Percentiles rank a stretch among this genome's conserved stretches.
Conservation (phyloP, 495 filamentous ascomycete species). For the Haplographium delicatum region DNA sequence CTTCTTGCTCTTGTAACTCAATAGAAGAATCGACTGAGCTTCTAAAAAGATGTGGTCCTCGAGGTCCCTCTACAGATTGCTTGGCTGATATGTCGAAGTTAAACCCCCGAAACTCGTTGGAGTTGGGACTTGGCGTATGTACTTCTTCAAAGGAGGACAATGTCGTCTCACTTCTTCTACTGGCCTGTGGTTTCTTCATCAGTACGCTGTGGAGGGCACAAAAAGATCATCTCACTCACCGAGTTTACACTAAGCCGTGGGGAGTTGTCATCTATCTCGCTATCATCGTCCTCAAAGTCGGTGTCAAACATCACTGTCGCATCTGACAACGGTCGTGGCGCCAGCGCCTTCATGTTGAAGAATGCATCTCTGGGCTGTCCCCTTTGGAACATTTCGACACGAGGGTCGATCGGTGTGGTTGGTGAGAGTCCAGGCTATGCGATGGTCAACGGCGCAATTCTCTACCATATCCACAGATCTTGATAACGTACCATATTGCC, state of each 20-base stretch:
- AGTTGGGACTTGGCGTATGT: slow-evolving; percentile 54
- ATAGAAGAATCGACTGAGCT: slow-evolving; percentile 39
- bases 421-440: slow-evolving; percentile 15
- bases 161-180: slow-evolving; percentile 65
- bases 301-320: slow-evolving; percentile 71
- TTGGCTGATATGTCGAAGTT: slow-evolving; percentile 39
- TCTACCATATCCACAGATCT: not conserved
- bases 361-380: slow-evolving; percentile 37
- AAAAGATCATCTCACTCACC: slow-evolving; percentile 47
- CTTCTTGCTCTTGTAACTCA: slow-evolving; percentile 43
- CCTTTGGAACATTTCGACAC: slow-evolving; percentile 46
- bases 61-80: slow-evolving; percentile 70
- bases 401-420: slow-evolving; percentile 19
- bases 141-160: slow-evolving; percentile 72
- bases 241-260: slow-evolving; percentile 61
- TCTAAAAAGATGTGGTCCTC: slow-evolving; percentile 86
- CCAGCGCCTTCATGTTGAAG: slow-evolving; percentile 41
- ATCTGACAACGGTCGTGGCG: slow-evolving; percentile 51
- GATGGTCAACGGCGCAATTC: slow-evolving; percentile 7
- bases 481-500: slow-evolving; percentile 15
- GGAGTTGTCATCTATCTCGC: slow-evolving; percentile 53
- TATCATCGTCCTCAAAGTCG: slow-evolving; percentile 64
- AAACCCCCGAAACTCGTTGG: slow-evolving; percentile 35
- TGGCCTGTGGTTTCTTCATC: slow-evolving; percentile 35
- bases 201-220: not conserved